A percentile compares a stretch with the other conserved stretches of the same genome.
Conservation (phyloP, 768 basidiomycete species). For the Lentinula guzmanii region DNA sequence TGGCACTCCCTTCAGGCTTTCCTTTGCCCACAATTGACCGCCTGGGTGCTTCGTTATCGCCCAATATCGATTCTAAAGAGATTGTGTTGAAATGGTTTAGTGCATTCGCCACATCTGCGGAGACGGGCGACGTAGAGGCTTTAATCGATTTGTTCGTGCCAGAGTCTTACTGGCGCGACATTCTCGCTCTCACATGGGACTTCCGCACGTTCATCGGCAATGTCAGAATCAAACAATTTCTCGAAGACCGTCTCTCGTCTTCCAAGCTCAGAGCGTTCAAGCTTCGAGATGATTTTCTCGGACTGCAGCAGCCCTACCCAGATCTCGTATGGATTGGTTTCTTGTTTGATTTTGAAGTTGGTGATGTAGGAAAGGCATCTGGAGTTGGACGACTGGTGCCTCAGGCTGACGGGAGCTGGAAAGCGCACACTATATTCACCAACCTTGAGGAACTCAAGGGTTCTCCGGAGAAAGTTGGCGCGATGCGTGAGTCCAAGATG, state of each 20-base stretch:
- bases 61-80: slow-evolving; percentile 16
- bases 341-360: slow-evolving; percentile 52
- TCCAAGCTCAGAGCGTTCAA: slow-evolving; percentile 16
- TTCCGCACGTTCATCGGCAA: slow-evolving; percentile 40
- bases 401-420: slow-evolving; percentile 40
- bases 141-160: slow-evolving; percentile 17
- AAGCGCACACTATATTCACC: slow-evolving; percentile 54
- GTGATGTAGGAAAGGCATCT: slow-evolving; percentile 37
- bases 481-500: slow-evolving; percentile 32
- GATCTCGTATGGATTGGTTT: slow-evolving; percentile 54
- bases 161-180: slow-evolving; percentile 45
- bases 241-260: slow-evolving; percentile 27
- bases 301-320: slow-evolving; percentile 33
- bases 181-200: slow-evolving; percentile 46
- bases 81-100: slow-evolving; percentile 26
- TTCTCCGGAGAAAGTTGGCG: slow-evolving; percentile 43
- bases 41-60: slow-evolving; percentile 15
- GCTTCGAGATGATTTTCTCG: slow-evolving; percentile 16
- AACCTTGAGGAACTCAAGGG: slow-evolving; percentile 50
- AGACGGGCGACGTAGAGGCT: slow-evolving; percentile 10
- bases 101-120: slow-evolving; percentile 12
- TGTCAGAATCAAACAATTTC: slow-evolving; percentile 27
- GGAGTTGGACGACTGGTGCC: slow-evolving; percentile 54
- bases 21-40: slow-evolving; percentile 23
- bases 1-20: background rate